Evolutionary conservation across 352 stramenopile species (phyloP), one percentile per base, ranked within the genome.

Genomic region (Globisporangium acanthophoron): DNA sequence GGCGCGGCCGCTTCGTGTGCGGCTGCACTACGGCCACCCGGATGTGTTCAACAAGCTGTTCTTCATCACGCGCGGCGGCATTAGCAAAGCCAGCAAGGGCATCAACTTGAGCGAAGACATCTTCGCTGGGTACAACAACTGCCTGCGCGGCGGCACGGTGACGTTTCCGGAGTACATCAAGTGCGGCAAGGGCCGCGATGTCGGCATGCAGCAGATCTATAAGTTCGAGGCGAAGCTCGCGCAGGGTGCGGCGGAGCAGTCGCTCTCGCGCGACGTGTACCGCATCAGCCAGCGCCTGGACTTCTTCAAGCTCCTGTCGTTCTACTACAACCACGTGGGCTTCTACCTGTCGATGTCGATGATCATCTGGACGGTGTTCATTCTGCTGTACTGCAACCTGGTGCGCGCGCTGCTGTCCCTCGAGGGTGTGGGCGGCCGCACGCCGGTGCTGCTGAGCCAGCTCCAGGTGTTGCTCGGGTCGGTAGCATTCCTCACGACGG

Each of bases 101-200:
- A 99, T 99, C 70, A 99, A 99, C 65, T 80, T 99, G 37, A 99
- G 94, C 52, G 97, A 99, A 74, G 97, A 99, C 78, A 99, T 99
- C 56, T 99, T 99, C 65, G 97, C 97, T 20, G 97, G 97, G 33
- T 99, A 99, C 87, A 99, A 99, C 71, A 98, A 98, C 68, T 96
- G 94, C 40, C 91, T 99, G 58, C 94, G 97, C 56, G 97, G 97
- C 48, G 96, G 96, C 20, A 90, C 90, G 11, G 96, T 99, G 18
- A 87, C 87, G 2, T 99, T 99, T 82, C 97, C 97, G n/a, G 97
- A 99, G 75, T 99, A 99, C 69, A 85, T 98, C 49, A 98, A 99
- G 77, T 96, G 97, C 47, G 97, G 97, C 53, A 99, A 99, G 70
- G 97, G 97, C 40, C 93, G 97, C 53, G 97, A 99, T 89, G 97